Evolutionary conservation across 176 grass and related monocot genomes (phyloP).

Genomic region (Juncus inflexus): DNA sequence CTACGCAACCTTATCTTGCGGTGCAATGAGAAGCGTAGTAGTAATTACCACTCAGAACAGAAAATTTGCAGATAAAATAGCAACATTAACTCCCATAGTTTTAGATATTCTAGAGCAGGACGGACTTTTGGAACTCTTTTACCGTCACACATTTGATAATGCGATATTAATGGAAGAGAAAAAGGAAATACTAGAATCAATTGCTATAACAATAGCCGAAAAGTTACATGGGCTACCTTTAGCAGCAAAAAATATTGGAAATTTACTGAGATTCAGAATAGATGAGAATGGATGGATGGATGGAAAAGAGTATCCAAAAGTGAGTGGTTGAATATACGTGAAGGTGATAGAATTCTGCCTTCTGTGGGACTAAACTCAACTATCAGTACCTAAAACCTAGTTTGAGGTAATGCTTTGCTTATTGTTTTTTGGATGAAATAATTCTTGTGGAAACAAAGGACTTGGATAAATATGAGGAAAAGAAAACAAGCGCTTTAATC

Average conservation of each 20-base stretch:
- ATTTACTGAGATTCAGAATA: conserved; percentile 6
- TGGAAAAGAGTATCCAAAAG: no score
- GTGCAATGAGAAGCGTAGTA: conserved; percentile 15
- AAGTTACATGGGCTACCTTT: conserved; percentile 33
- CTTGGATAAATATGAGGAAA: conserved; percentile 9
- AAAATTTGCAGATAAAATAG: conserved; percentile 27
- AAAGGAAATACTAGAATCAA: no score
- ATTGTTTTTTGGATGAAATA: no score
- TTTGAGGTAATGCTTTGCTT: no score
- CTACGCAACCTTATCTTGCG: not conserved
- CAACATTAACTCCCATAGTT: conserved; percentile 17
- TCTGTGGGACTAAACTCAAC: no score
- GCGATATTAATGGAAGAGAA: not conserved
- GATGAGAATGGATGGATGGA: conserved; percentile 27
- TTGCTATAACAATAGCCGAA: conserved; percentile 13
- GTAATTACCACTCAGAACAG: no score
- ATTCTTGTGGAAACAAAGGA: not conserved
- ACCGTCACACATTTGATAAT: conserved; percentile 16
- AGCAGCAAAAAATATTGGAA: conserved; percentile 14
- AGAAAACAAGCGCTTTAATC: conserved; percentile 15
- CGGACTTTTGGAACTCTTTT: conserved; percentile 25
- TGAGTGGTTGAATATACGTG: no score
- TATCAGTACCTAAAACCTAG: no score
- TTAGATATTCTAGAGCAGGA: conserved; percentile 4
- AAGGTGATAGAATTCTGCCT: no score